phyloP scores from a whole-genome alignment of 495 filamentous ascomycete species.

The Daldinia vernicosa region DNA sequence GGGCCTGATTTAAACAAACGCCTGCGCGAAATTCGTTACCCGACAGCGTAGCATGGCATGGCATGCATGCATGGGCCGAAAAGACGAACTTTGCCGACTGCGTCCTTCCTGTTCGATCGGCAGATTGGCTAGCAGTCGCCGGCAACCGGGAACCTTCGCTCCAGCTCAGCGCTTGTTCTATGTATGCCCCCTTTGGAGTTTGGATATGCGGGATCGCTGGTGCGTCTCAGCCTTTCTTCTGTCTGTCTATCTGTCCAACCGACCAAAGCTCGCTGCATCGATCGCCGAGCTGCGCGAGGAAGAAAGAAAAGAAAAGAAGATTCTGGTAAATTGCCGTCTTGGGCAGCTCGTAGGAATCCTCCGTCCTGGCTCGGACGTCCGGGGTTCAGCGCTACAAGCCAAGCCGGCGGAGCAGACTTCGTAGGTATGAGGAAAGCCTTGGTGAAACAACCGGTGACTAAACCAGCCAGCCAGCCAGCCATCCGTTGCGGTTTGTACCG shows the following conservation, averaged over 20 bases:
- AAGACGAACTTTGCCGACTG: constrained; percentile 17
- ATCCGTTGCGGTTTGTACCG: no score
- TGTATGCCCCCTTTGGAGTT: not conserved
- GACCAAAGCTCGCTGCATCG: constrained; percentile 10
- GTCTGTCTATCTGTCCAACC: not conserved
- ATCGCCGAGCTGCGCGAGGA: not conserved
- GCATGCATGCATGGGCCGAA: constrained; percentile 20
- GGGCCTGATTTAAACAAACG: not conserved
- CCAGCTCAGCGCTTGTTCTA: constrained; percentile 10
- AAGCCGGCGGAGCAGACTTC: not conserved
- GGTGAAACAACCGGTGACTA: not conserved
- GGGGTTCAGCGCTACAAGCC: not conserved
- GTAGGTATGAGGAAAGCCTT: not conserved
- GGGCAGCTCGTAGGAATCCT: not conserved
- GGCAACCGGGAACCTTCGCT: constrained; percentile 25
- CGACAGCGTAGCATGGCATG: constrained; percentile 21
- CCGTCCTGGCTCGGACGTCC: not conserved
- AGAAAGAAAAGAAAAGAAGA: not conserved
- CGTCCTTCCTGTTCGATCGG: constrained; percentile 38
- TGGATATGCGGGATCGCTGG: constrained; percentile 21
- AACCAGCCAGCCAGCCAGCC: no score
- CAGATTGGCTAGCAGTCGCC: constrained; percentile 25
- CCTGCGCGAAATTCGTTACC: constrained; percentile 15
- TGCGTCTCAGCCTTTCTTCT: constrained; percentile 21
- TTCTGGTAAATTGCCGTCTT: not conserved